Base-by-base conservation (phyloP, 352 stramenopile genomes). In the Lagenidium sp. region DNA sequence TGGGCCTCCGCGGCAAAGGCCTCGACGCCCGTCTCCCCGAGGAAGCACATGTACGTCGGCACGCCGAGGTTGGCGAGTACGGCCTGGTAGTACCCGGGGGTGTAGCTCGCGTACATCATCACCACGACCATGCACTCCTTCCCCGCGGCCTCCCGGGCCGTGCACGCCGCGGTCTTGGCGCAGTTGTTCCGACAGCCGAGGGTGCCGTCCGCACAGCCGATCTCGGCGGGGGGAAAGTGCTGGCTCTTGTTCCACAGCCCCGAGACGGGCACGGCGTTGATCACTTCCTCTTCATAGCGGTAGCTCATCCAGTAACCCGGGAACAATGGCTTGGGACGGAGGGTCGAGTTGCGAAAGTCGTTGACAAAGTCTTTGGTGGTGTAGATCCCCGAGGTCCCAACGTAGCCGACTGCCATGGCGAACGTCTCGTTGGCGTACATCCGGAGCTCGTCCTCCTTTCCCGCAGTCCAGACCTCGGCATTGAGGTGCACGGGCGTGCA, bases 291-390 rank as follows among this genome's bases (percentile, higher is more conserved):
- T 11, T 58, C 60, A 8, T 25, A 34, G 13, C 44, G 51, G 55
- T 78, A 84, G 47, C 68, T 31, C 34, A 54, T 65, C 68, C 67
- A 81, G 39, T 63, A 72, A 35, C 57, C 58, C 11, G 57, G 28
- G 28, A 32, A 32, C 8, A 15, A 32, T 15, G 28, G 28, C 8
- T 32, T 48, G 16, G 24, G 22, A 3, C 31, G 34, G n/a, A 19
- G 12, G 3, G 24, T 13, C 0, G 35, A 41, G n/a, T n/a, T n/a
- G n/a, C n/a, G n/a, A n/a, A n/a, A n/a, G 3, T 68, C 42, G 0
- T 36, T 21, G 1, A 67, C 53, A 29, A 76, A 68, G 20, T 61
- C 37, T n/a, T 35, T 47, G 8, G 61, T 60, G 0, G 65, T 77
- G 42, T 58, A 61, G 26, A 57, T 20, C 2, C 47, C 40, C 15